Evolutionary conservation across 192 early-diverging fungal species (phyloP).

Genomic region (Coemansia sp.): DNA sequence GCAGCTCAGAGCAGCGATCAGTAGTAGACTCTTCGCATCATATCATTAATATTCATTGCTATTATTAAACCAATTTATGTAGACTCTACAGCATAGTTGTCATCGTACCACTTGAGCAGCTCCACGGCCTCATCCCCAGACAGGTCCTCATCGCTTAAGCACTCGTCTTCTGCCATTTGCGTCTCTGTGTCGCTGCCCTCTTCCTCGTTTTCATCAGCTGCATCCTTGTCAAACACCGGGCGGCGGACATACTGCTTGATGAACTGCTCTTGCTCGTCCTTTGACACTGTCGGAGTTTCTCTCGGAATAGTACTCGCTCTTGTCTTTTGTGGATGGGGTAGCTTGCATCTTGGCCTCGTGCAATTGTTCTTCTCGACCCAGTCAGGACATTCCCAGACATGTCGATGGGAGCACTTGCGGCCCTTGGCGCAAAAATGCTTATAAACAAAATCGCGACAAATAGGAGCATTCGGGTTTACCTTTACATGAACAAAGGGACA

Average conservation of each 20-base stretch:
- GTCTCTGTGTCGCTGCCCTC: neutral
- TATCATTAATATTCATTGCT: neutral
- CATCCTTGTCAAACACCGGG: slow-evolving; percentile 25
- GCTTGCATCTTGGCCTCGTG: slow-evolving; percentile 54
- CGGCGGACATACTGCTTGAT: slow-evolving; percentile 29
- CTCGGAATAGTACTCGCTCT: neutral
- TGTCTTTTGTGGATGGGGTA: slow-evolving; percentile 54
- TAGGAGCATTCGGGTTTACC: slow-evolving; percentile 57
- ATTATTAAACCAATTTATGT: neutral
- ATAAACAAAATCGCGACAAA: slow-evolving; percentile 65
- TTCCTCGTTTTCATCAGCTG: neutral
- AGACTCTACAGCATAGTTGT: slow-evolving; percentile 16
- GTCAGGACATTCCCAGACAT: slow-evolving; percentile 71
- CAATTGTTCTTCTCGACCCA: slow-evolving; percentile 66
- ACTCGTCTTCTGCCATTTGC: slow-evolving; percentile 10
- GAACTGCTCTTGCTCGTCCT: slow-evolving; percentile 25
- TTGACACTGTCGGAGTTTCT: neutral
- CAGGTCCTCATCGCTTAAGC: slow-evolving; percentile 16
- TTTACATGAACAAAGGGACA: slow-evolving; percentile 64
- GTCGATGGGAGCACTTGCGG: slow-evolving; percentile 56
- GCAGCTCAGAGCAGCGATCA: slow-evolving; percentile 50
- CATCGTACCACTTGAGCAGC: slow-evolving; percentile 54
- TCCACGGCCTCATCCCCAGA: slow-evolving; percentile 47
- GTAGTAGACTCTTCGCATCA: slow-evolving; percentile 2
- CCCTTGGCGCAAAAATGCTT: slow-evolving; percentile 66